phyloP scores from a whole-genome alignment of 306 rosid species.

The Parietaria judaica region DNA sequence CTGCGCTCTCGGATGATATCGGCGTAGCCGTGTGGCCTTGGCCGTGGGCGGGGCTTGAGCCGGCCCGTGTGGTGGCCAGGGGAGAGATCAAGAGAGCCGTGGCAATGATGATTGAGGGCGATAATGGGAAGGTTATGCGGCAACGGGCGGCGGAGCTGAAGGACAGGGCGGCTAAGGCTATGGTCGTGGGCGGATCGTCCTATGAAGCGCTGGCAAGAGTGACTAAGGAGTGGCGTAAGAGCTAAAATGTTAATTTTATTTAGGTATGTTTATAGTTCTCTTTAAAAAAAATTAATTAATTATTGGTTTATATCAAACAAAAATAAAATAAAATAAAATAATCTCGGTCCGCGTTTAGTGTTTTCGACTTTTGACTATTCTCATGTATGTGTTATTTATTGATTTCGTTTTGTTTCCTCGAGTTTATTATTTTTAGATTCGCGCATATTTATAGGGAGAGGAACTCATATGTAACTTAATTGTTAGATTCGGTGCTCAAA shows the following conservation, averaged over 20 bases:
- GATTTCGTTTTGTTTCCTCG: no score
- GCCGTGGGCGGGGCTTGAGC: neutral
- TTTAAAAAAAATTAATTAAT: no score
- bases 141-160: conserved; percentile 8
- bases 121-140: conserved; percentile 25
- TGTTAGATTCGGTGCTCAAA: no score
- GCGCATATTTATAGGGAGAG: no score
- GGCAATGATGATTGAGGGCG: conserved; percentile 22
- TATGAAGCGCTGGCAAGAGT: conserved; percentile 14
- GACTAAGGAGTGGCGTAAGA: conserved; percentile 9
- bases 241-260: neutral
- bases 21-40: conserved; percentile 18
- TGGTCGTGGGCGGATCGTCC: conserved; percentile 9
- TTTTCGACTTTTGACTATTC: no score
- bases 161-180: conserved; percentile 13
- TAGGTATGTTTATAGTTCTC: no score
- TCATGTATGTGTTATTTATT: no score
- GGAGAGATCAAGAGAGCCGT: conserved; percentile 30
- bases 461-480: no score
- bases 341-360: no score
- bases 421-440: no score
- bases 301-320: no score
- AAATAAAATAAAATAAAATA: no score
- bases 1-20: conserved; percentile 25
- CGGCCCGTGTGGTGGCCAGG: conserved; percentile 4